phyloP scores from a whole-genome alignment of 2,329 filamentous ascomycete genomes.

The Ophiosphaerella herpotricha region DNA sequence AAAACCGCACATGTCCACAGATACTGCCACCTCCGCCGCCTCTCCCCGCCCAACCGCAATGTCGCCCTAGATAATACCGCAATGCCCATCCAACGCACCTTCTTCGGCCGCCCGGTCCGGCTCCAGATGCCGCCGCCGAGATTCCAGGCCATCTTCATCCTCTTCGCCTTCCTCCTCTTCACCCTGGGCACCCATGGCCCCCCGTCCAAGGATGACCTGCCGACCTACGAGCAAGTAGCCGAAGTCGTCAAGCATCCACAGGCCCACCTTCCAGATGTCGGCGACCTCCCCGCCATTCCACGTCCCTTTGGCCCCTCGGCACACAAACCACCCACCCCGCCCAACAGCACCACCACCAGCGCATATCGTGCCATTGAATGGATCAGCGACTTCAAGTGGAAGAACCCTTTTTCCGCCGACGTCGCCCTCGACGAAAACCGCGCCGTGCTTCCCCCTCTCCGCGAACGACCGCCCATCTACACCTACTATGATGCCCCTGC shows the following conservation, averaged over 20 bases:
- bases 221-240: conserved; percentile 39
- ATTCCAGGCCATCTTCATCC: conserved; percentile 51
- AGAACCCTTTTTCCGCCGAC: conserved; percentile 83
- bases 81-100: conserved; percentile 43
- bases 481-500: conserved; percentile 82
- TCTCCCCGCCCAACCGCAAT: neutral
- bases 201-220: conserved; percentile 25
- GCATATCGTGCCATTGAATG: conserved; percentile 71
- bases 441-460: conserved; percentile 78
- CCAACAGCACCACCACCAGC: conserved; percentile 69
- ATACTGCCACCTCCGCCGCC: neutral
- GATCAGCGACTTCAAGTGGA: conserved; percentile 90
- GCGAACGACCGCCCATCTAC: conserved; percentile 74
- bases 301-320: conserved; percentile 72
- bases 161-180: conserved; percentile 40
- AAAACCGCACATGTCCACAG: neutral
- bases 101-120: conserved; percentile 38
- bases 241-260: conserved; percentile 46
- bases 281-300: conserved; percentile 43
- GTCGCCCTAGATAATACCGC: conserved; percentile 1
- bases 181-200: conserved; percentile 1
- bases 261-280: conserved; percentile 32
- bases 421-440: conserved; percentile 80
- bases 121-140: conserved; percentile 51
- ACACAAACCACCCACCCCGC: conserved; percentile 75